These are phyloP conservation scores for Carpinus fangiana DNA, from an alignment of 306 rosid species.

Conservation along the genomic window DNA sequence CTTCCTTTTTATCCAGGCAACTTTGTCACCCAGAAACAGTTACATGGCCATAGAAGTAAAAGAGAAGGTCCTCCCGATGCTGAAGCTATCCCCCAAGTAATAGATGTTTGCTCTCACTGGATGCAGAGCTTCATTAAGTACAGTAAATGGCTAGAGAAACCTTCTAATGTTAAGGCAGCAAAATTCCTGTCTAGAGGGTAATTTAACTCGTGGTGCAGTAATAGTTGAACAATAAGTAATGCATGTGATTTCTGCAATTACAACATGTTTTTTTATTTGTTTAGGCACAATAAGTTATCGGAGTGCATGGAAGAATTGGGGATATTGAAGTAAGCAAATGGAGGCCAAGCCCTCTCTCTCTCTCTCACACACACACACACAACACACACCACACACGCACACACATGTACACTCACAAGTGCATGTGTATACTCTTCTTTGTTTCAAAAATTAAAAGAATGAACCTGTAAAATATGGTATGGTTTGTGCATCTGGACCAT, in stretches of 20 bases:
- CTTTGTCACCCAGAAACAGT: constrained; percentile 50
- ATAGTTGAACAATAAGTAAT: constrained; percentile 28
- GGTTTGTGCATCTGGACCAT: background rate
- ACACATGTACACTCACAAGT: background rate
- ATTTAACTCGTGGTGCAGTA: constrained; percentile 28
- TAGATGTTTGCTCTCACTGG: constrained; percentile 93
- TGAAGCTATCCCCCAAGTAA: constrained; percentile 69
- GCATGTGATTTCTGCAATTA: constrained; percentile 20
- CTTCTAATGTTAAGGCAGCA: constrained; percentile 93
- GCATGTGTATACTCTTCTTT: background rate
- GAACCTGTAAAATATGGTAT: background rate
- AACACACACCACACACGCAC: background rate
- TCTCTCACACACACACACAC: constrained; percentile 11
- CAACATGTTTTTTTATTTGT: constrained; percentile 24
- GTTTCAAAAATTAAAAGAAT: background rate
- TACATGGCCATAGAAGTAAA: constrained; percentile 59
- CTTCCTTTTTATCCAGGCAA: constrained; percentile 87
- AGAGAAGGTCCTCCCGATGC: constrained; percentile 79
- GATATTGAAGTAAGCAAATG: constrained; percentile 62
- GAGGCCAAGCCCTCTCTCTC: constrained; percentile 18
- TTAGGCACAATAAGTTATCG: constrained; percentile 78
- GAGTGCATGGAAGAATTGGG: constrained; percentile 76
- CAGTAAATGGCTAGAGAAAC: constrained; percentile 87
- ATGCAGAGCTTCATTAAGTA: constrained; percentile 90
- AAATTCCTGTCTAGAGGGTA: constrained; percentile 92